Conservation (phyloP, 179 eudicot genomes). For the Vitellaria paradoxa region DNA sequence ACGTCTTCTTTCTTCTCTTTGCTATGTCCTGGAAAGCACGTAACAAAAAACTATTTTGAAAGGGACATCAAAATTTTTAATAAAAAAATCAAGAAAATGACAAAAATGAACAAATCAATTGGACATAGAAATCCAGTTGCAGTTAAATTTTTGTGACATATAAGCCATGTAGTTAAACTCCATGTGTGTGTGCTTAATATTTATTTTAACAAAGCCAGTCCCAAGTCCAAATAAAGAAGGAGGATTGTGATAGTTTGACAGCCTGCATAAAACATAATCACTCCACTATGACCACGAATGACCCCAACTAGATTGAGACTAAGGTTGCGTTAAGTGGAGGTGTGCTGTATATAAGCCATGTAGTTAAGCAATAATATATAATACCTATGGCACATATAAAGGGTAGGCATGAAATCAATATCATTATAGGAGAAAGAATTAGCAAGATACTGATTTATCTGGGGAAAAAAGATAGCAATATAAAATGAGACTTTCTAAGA, state of each 20-base stretch:
- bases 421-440: not conserved
- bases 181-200: no score
- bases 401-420: not conserved
- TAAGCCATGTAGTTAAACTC: not conserved
- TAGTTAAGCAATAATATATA: not conserved
- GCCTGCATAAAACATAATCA: no score
- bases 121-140: not conserved
- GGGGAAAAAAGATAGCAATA: not conserved
- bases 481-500: not conserved
- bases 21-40: conserved; percentile 37
- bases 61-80: not conserved
- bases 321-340: no score
- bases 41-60: conserved; percentile 14
- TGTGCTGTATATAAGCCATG: no score
- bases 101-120: conserved; percentile 6
- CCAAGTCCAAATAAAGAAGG: no score
- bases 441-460: not conserved
- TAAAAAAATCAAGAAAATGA: not conserved
- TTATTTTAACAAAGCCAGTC: no score
- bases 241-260: no score
- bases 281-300: no score
- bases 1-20: conserved; percentile 45
- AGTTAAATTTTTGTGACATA: not conserved
- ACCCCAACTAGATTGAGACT: no score
- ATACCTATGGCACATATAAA: conserved; percentile 1